Percentiles rank a stretch among this genome's conserved stretches.
phyloP scores from a whole-genome alignment of 768 basidiomycete species.

The Hirschioporus abietinus region DNA sequence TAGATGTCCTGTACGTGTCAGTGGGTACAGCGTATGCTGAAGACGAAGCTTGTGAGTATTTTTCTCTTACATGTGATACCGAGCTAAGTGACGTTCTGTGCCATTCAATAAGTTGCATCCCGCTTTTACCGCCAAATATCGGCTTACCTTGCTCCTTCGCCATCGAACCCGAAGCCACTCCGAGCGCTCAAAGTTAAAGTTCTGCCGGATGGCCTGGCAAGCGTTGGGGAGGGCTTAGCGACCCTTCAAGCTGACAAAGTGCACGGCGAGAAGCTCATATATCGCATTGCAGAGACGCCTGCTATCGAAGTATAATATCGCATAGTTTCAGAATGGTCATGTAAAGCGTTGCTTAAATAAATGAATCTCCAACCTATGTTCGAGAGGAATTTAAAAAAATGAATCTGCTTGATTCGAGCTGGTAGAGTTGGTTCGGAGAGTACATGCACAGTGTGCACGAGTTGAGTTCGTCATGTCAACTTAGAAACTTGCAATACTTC shows the following conservation, averaged over 20 bases:
- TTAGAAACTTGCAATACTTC: too few relatives aligned
- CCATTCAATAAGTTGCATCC: background rate
- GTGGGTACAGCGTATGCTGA: background rate
- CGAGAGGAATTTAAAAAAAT: too few relatives aligned
- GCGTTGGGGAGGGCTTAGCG: background rate
- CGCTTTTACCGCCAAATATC: background rate
- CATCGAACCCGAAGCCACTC: background rate
- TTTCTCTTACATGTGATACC: background rate
- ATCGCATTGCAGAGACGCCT: slow-evolving; percentile 9
- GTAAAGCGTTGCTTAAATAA: too few relatives aligned
- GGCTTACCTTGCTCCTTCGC: background rate
- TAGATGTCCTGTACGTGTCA: background rate
- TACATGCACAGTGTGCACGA: too few relatives aligned
- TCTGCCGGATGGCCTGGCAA: background rate
- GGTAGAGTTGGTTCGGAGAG: too few relatives aligned
- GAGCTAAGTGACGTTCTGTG: background rate
- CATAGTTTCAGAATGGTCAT: too few relatives aligned
- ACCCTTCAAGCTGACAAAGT: background rate
- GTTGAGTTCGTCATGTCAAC: too few relatives aligned
- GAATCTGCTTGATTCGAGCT: too few relatives aligned
- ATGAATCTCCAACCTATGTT: too few relatives aligned
- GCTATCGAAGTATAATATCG: background rate
- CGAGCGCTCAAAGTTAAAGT: background rate
- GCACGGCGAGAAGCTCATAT: slow-evolving; percentile 5
- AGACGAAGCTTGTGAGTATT: background rate